A percentile compares a stretch with the other conserved stretches of the same genome.
phyloP scores from a whole-genome alignment of 805 yeast genomes.

The Wickerhamomyces hampshirensis region DNA sequence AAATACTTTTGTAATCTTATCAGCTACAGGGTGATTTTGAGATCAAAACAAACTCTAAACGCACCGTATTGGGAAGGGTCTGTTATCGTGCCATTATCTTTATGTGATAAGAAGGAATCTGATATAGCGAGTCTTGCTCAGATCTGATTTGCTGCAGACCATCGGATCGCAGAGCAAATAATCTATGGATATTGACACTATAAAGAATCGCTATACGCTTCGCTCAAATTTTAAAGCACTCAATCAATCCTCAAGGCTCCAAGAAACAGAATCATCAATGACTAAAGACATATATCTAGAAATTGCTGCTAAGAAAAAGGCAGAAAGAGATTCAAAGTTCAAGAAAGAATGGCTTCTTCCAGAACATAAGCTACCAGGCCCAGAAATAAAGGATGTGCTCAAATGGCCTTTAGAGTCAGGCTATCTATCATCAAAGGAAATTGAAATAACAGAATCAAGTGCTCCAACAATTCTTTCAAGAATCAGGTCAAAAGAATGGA shows the following conservation, averaged over 20 bases:
- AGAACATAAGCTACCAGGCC: conserved; percentile 13
- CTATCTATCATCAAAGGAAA: conserved; percentile 29
- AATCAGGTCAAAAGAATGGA: conserved; percentile 30
- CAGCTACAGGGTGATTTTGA: too few species aligned
- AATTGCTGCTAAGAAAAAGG: conserved; percentile 37
- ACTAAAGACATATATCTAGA: conserved; percentile 27
- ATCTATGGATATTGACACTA: too few species aligned
- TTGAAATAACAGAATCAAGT: conserved; percentile 27
- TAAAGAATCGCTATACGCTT: too few species aligned
- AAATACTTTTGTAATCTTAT: neutral
- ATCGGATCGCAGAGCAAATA: too few species aligned
- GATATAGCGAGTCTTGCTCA: too few species aligned
- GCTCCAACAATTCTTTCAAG: conserved; percentile 20
- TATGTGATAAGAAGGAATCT: too few species aligned
- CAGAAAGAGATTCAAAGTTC: conserved; percentile 38
- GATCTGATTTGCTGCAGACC: too few species aligned
- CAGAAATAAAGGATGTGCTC: conserved; percentile 33
- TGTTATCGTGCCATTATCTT: too few species aligned
- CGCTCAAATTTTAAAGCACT: neutral
- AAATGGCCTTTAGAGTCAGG: conserved; percentile 33
- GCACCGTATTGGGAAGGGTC: too few species aligned
- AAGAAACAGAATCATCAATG: conserved; percentile 9
- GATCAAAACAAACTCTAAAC: too few species aligned
- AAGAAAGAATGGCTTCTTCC: conserved; percentile 16
- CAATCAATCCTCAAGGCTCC: neutral